Conservation (phyloP, 2,329 filamentous ascomycete species). For the Colletotrichum orchidophilum region DNA sequence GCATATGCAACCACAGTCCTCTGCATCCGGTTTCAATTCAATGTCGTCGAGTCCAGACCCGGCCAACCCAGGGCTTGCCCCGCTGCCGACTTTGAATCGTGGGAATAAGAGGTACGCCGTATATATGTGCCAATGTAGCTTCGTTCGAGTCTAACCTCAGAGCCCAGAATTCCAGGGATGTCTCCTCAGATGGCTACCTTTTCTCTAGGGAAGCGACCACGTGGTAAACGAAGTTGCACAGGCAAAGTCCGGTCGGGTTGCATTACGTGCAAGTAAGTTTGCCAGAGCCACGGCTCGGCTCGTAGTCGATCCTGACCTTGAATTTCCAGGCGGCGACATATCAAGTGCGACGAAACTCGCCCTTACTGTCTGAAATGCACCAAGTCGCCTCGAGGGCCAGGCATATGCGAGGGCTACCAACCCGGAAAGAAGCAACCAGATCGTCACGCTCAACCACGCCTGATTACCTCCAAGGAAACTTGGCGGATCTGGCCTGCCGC, state of each 20-base stretch:
- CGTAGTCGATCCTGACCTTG: background rate
- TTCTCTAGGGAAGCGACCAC: background rate
- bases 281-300: background rate
- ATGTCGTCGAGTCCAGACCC: background rate
- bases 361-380: conserved; percentile 52
- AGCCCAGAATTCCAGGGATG: conserved; percentile 1
- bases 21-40: background rate
- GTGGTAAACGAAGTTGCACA: background rate
- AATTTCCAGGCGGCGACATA: conserved; percentile 42
- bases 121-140: background rate
- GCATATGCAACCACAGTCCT: background rate
- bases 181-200: conserved; percentile 20
- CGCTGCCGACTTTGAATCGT: background rate
- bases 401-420: conserved; percentile 39
- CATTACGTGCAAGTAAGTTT: conserved; percentile 34
- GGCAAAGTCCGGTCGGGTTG: conserved; percentile 31
- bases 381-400: conserved; percentile 52
- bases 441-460: conserved; percentile 12
- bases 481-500: background rate
- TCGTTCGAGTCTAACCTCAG: background rate
- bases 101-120: conserved; percentile 13
- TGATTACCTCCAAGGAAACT: conserved; percentile 1
- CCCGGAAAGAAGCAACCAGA: background rate
- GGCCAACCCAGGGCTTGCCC: background rate
- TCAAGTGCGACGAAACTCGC: conserved; percentile 54